Percentiles rank a stretch among this genome's conserved stretches.
phyloP scores from a whole-genome alignment of 352 stramenopile species.

The Aphanomyces euteiches region DNA sequence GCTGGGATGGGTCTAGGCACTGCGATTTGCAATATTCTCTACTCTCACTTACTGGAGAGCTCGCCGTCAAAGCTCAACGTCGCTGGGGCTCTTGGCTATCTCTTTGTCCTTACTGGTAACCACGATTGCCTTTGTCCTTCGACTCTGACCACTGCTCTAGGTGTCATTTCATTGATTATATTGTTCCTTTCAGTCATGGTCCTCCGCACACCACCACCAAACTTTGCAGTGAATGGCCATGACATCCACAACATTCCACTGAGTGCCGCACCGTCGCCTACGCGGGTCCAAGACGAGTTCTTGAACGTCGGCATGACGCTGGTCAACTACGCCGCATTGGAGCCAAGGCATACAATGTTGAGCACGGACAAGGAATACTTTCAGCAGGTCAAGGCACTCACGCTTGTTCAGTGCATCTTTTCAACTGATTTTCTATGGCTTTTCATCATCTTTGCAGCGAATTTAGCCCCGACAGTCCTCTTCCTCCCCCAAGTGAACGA shows the following conservation, averaged over 20 bases:
- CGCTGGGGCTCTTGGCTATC: neutral
- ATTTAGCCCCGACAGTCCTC: neutral
- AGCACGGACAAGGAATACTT: conserved; percentile 20
- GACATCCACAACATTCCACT: conserved; percentile 13
- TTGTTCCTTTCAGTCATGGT: neutral
- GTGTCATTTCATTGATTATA: neutral
- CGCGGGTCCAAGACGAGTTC: conserved; percentile 25
- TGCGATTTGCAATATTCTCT: neutral
- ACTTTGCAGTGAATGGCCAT: conserved; percentile 20
- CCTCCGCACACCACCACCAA: conserved; percentile 14
- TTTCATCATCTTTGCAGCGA: conserved; percentile 22
- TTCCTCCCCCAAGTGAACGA: neutral
- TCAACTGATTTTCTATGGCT: conserved; percentile 21
- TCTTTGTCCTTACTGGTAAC: neutral
- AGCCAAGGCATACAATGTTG: neutral
- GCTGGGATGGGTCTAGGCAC: conserved; percentile 26
- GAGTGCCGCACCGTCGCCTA: neutral
- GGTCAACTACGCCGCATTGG: conserved; percentile 14
- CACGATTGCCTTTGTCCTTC: neutral
- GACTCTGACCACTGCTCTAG: neutral
- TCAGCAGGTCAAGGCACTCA: conserved; percentile 28
- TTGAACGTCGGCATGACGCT: conserved; percentile 28
- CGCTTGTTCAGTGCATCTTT: conserved; percentile 15
- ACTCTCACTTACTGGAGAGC: neutral
- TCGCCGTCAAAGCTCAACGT: no score